These are phyloP conservation scores for Diaporthe vaccinii DNA, from an alignment of 2,329 filamentous ascomycete genomes.

Conservation along the genomic window DNA sequence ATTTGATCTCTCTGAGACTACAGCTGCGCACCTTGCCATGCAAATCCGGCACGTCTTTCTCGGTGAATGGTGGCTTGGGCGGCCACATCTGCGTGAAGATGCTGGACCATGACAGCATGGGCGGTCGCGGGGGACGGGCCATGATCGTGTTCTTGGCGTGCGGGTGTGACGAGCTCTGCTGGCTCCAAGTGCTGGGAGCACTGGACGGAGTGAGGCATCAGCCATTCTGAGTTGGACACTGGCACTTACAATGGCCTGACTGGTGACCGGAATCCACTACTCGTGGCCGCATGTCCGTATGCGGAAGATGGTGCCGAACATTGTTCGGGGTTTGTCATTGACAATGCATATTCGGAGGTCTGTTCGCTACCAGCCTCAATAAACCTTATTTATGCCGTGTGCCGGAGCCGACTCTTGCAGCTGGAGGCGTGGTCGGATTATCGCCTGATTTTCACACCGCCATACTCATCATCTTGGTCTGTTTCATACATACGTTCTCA, in stretches of 20 bases:
- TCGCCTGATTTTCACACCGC: constrained; percentile 12
- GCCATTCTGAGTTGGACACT: neutral
- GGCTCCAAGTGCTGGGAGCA: neutral
- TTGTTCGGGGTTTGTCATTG: neutral
- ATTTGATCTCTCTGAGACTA: neutral
- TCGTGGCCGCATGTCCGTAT: neutral
- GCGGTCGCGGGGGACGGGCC: neutral
- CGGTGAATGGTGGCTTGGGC: constrained; percentile 22
- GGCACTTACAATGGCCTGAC: neutral
- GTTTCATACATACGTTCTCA: neutral
- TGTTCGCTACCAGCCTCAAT: neutral
- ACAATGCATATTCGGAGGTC: constrained; percentile 19
- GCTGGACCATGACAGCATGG: neutral
- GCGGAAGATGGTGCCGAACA: constrained; percentile 14
- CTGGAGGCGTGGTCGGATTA: neutral
- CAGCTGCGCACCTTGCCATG: constrained; percentile 8
- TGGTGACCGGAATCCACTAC: neutral
- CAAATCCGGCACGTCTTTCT: constrained; percentile 16
- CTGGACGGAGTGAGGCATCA: neutral
- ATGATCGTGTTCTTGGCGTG: neutral
- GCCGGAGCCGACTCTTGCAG: neutral
- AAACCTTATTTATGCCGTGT: constrained; percentile 4
- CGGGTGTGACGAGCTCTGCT: neutral
- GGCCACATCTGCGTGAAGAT: constrained; percentile 13
- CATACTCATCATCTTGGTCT: neutral